Base-by-base conservation (phyloP, 2,329 filamentous ascomycete species). In the Ceratocystis albifundus region DNA sequence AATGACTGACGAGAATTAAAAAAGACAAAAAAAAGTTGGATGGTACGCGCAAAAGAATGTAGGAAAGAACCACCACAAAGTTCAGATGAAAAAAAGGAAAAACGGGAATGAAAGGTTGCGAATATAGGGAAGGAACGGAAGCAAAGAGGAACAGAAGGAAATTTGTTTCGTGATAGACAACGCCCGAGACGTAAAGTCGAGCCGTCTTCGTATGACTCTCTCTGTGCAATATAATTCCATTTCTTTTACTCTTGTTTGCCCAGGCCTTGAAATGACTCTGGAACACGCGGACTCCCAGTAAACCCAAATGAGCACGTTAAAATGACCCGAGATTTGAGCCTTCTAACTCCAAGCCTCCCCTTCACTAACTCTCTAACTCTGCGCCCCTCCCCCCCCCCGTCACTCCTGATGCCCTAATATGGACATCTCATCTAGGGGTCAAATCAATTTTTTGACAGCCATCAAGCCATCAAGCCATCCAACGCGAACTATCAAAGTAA, bases 301-400 rank as follows among this genome's bases (percentile, higher is more conserved):
- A 22, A 28, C 6, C 25, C 20, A 55, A 25, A 15, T 25, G 50
- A 55, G 50, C 20, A 22, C 12, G 12, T 55, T 20, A 55, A 55
- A 55, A 55, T 55, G 22, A 55, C 20, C 50, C 50, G 50, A 55
- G 50, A 55, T 55, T 55, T 55, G 50, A 25, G 20, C 8, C 36
- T 41, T 41, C 50, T 22, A 55, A 28, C 50, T 55, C 22, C 50
- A 55, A 22, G 48, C 48, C 48, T 41, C 36, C 15, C 36, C 36
- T 41, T 41, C 36, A 41, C 48, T 20, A 22, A 50, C 10, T 50
- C 48, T 20, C n/a, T 22, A n/a, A 4, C 48, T 25, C 48, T 25
- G 15, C n/a, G n/a, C n/a, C 48, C 48, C 7, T 5, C n/a, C 22
- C 22, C n/a, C 46, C 17, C 5, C 46, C 46, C 36, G 36, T 41